Evolutionary conservation across 805 yeast genomes (phyloP), one percentile per base, ranked within the genome.

Genomic region (Myxozyma vanderwaltii): DNA sequence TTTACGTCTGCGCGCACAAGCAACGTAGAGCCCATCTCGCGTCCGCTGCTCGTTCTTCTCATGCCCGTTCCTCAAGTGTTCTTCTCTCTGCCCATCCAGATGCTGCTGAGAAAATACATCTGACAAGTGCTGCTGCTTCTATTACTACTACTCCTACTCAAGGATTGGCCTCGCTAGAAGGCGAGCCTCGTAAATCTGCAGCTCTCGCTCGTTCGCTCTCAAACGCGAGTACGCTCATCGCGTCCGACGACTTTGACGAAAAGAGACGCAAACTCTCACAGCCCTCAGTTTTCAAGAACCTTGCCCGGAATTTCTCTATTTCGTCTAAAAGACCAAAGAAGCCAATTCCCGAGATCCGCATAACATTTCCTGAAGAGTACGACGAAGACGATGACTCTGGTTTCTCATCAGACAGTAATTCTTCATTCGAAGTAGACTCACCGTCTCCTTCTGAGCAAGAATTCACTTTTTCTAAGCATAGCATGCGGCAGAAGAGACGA

Each of bases 311-410:
- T 7, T 31, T 52, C 40, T 53, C 58, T n/a, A 33, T 54, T 8
- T 7, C 47, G 2, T 8, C 44, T 3, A 27, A 7, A n/a, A 29
- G 21, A 15, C 27, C 27, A 17, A 45, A 47, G 26, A 27, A 17
- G 24, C 7, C 38, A 13, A 49, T 60, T 19, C 64, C 64, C 35
- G 61, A 60, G 46, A 60, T 60, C 48, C 49, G 64, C 21, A 56
- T 60, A 12, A 60, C 64, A 17, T 60, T 60, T 31, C 64, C 64
- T 4, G 64, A 60, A 26, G 64, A 60, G 12, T 24, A 26, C 41
- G 54, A 55, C 48, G 40, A 36, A 4, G 36, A 23, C 35, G 52
- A 56, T 21, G 49, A 40, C 40, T 38, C 46, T 12, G 45, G 36
- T 17, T 23, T 21, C 51, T 47, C 50, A 2, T 26, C 58, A 15